A percentile compares a stretch with the other conserved stretches of the same genome.
These are phyloP conservation scores for Plantago major DNA, from an alignment of 257 asterid species.

Conservation along the genomic window DNA sequence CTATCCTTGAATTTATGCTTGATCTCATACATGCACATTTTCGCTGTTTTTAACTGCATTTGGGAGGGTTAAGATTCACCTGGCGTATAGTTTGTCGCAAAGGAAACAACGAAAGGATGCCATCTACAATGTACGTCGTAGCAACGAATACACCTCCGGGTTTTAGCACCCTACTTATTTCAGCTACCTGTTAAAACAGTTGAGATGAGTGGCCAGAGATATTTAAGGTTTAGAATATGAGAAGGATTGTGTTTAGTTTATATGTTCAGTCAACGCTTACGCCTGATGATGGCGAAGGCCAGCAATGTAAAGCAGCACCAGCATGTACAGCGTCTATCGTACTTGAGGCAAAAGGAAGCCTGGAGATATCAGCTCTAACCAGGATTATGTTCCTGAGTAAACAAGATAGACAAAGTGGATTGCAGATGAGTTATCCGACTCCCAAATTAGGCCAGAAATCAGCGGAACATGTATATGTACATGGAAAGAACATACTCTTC, in stretches of 20 bases:
- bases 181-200: slow-evolving; percentile 59
- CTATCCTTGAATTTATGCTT: not conserved
- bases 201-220: not conserved
- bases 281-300: slow-evolving; percentile 89
- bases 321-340: slow-evolving; percentile 82
- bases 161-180: slow-evolving; percentile 74
- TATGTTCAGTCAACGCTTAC: slow-evolving; percentile 32
- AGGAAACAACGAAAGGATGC: slow-evolving; percentile 50
- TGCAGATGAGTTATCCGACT: not conserved
- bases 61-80: slow-evolving; percentile 24
- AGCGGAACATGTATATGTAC: not conserved
- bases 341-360: slow-evolving; percentile 78
- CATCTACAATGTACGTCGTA: slow-evolving; percentile 69
- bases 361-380: slow-evolving; percentile 81
- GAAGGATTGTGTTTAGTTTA: not conserved
- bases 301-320: slow-evolving; percentile 94
- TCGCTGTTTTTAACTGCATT: too few relatives aligned
- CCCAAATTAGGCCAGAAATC: not conserved
- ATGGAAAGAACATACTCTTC: slow-evolving; percentile 43
- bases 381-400: slow-evolving; percentile 48
- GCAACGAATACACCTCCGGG: slow-evolving; percentile 88
- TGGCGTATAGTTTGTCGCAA: slow-evolving; percentile 48
- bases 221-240: not conserved
- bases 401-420: not conserved
- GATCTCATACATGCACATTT: not conserved